Conservation (phyloP, 768 basidiomycete species). For the Glaciozyma antarctica region DNA sequence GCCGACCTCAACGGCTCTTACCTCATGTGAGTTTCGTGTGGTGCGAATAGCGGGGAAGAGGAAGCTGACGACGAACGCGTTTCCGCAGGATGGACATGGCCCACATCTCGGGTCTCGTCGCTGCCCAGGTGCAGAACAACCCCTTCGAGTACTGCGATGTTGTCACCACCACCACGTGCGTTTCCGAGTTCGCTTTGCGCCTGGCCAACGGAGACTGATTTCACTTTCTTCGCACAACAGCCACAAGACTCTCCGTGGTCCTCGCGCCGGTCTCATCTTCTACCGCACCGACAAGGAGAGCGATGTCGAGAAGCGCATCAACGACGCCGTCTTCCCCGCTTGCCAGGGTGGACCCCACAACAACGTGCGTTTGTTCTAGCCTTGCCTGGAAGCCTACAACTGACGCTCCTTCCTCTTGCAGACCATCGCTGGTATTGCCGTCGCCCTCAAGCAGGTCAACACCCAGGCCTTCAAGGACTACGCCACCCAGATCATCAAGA, state of each 20-base stretch:
- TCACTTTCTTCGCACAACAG: conserved; percentile 38
- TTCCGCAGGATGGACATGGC: conserved; percentile 67
- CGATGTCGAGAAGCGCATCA: conserved; percentile 92
- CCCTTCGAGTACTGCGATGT: conserved; percentile 96
- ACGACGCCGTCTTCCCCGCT: conserved; percentile 97
- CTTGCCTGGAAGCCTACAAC: conserved; percentile 1
- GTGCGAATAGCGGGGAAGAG: background rate
- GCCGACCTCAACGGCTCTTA: conserved; percentile 81
- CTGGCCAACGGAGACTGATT: background rate
- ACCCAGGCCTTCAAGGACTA: conserved; percentile 83
- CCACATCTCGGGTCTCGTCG: conserved; percentile 90
- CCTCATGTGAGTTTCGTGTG: conserved; percentile 51
- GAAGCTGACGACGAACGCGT: conserved; percentile 22
- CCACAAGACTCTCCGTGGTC: conserved; percentile 98
- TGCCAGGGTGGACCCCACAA: conserved; percentile 99
- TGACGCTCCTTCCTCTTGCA: conserved; percentile 35
- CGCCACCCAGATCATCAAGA: conserved; percentile 86
- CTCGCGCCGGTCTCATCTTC: conserved; percentile 95
- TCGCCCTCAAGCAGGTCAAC: conserved; percentile 78
- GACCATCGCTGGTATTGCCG: conserved; percentile 93
- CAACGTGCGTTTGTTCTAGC: conserved; percentile 53
- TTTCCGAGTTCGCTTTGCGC: conserved; percentile 6
- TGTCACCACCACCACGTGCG: conserved; percentile 91
- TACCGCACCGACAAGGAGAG: conserved; percentile 85
- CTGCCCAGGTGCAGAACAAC: conserved; percentile 76